Conservation (phyloP, 192 early-diverging fungal genomes). For the Mortierella antarctica region DNA sequence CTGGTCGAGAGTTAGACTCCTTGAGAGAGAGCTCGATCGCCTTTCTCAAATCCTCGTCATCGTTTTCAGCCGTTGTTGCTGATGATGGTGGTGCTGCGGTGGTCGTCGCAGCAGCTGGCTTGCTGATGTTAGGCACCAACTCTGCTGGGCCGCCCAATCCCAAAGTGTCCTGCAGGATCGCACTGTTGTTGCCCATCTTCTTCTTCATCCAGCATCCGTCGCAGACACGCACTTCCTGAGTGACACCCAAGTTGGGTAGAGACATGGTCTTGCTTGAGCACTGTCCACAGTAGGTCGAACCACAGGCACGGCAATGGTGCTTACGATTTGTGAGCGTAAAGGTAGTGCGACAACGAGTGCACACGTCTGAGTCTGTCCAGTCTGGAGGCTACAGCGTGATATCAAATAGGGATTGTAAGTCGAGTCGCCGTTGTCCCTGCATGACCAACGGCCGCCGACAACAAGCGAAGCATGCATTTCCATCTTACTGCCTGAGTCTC, state of each 20-base stretch:
- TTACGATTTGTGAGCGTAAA: conserved; percentile 97
- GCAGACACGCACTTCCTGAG: conserved; percentile 93
- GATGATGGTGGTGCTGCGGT: conserved; percentile 7
- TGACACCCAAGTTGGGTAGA: conserved; percentile 88
- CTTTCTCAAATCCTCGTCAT: conserved; percentile 91
- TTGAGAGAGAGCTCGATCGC: conserved; percentile 94
- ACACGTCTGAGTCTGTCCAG: conserved; percentile 95
- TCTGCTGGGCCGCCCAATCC: conserved; percentile 55
- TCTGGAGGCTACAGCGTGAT: conserved; percentile 79
- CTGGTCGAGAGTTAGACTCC: conserved; percentile 70
- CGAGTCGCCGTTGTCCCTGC: too few species aligned
- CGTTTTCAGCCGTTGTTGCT: conserved; percentile 43
- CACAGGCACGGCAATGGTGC: conserved; percentile 99
- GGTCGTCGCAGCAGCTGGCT: conserved; percentile 48
- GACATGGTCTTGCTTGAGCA: conserved; percentile 92
- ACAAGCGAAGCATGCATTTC: not conserved
- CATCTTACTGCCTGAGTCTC: conserved; percentile 85
- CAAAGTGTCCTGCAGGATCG: conserved; percentile 15
- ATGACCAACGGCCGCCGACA: too few species aligned
- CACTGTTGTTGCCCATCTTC: conserved; percentile 49
- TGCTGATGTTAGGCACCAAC: conserved; percentile 29
- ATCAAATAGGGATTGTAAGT: not conserved
- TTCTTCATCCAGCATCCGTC: conserved; percentile 88
- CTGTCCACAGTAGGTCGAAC: conserved; percentile 90
- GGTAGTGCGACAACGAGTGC: conserved; percentile 90